Base-by-base conservation (phyloP, 345 rosid species). In the Populus davidiana region DNA sequence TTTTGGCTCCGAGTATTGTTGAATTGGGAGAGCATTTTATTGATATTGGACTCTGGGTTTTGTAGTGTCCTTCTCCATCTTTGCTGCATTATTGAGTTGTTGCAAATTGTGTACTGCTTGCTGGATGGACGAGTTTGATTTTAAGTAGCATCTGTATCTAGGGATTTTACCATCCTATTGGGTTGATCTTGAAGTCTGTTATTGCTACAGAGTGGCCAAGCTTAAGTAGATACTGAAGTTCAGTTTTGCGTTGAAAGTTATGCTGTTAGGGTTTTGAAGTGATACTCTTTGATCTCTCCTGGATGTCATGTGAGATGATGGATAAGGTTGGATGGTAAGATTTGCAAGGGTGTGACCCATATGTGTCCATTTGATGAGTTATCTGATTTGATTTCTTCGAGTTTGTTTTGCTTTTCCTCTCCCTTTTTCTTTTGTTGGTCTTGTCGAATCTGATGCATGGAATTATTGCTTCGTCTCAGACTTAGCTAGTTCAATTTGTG, bases 161-260 rank as follows among this genome's bases (percentile, higher is more conserved):
- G 41, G 68, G 76, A 16, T 49, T 50, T 33, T 78, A 21, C 0
- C 18, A 10, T 67, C 29, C 29, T 39, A 44, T 43, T 36, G 67
- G 67, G 61, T 71, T 75, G 52, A 71, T 47, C 75, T 65, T 67
- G 49, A 77, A 71, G 71, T 78, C 77, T 78, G 76, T 21, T 50
- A 25, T 70, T 70, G 36, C 77, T 67, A 68, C 62, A 67, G 80
- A 62, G 69, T 70, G 78, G 71, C 72, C 27, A 27, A 31, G 54
- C 25, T 73, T 31, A 14, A 23, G 75, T 78, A 56, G 70, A 78
- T 38, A 14, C 31, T 20, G 6, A 23, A 29, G 64, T 74, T 39
- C 20, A 44, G 36, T 63, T 63, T 29, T 31, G 9, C 18, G 69
- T 20, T 74, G 61, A 64, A 44, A 64, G 62, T 29, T 73, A 52